A percentile compares a stretch with the other conserved stretches of the same genome.
Conservation (phyloP, 148 eudicot genomes). For the Rhododendron williamsianum region DNA sequence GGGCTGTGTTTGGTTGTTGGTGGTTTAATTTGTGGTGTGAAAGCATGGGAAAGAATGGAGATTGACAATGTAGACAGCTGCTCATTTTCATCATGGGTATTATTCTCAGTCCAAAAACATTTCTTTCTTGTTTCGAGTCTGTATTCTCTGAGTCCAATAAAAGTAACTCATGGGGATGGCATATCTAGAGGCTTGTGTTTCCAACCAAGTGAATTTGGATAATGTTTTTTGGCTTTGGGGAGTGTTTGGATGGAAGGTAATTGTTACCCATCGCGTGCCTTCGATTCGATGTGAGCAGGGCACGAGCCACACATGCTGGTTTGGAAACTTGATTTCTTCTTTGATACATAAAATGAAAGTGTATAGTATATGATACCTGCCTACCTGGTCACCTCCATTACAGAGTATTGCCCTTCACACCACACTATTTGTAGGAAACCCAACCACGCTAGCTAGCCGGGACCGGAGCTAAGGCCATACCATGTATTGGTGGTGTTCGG, state of each 20-base stretch:
- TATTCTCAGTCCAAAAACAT: background rate
- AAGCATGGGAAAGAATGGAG: background rate
- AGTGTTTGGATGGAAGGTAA: conserved; percentile 7
- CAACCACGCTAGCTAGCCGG: too few relatives aligned
- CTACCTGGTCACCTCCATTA: too few relatives aligned
- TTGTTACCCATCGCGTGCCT: background rate
- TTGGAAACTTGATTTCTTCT: background rate
- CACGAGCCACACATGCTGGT: background rate
- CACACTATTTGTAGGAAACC: too few relatives aligned
- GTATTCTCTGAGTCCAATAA: too few relatives aligned
- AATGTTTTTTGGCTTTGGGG: conserved; percentile 5
- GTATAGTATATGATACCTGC: too few relatives aligned
- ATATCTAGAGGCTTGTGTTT: background rate
- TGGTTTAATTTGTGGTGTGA: background rate
- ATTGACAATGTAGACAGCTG: background rate
- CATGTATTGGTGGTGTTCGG: too few relatives aligned
- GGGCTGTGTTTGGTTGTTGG: background rate
- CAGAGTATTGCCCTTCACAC: too few relatives aligned
- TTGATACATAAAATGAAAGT: too few relatives aligned
- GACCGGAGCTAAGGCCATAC: too few relatives aligned
- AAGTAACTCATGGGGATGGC: too few relatives aligned
- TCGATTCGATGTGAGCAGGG: background rate
- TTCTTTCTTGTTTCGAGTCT: background rate
- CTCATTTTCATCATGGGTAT: background rate
- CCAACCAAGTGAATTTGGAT: conserved; percentile 12